Percentiles rank a stretch among this genome's conserved stretches.
Conservation (phyloP, 306 rosid genomes). For the Quercus suber region DNA sequence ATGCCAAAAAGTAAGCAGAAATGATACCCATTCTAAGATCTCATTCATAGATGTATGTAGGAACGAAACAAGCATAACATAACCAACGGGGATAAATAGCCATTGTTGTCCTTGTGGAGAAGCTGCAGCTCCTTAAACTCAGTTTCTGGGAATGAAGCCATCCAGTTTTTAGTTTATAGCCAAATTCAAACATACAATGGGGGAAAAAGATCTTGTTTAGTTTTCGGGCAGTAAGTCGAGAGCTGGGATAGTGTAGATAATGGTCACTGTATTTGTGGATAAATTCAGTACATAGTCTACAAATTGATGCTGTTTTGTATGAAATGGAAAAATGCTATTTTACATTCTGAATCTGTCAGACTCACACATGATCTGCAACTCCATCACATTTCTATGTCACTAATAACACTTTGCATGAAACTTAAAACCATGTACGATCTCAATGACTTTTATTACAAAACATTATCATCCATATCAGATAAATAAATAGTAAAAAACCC, state of each 20-base stretch:
- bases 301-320: background rate
- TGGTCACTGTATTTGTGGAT: background rate
- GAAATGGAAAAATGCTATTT: background rate
- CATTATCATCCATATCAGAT: too few relatives aligned
- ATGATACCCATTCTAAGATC: background rate
- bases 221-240: background rate
- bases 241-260: background rate
- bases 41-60: background rate
- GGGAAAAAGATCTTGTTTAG: background rate
- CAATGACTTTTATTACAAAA: background rate
- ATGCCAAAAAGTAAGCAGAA: background rate
- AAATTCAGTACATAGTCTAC: background rate
- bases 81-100: background rate
- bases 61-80: background rate
- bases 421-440: background rate
- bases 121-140: background rate
- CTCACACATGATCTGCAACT: background rate
- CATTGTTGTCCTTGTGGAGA: background rate
- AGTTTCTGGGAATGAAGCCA: background rate
- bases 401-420: background rate
- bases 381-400: background rate
- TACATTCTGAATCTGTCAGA: background rate
- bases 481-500: too few relatives aligned
- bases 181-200: background rate
- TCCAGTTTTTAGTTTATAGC: background rate